phyloP scores from a whole-genome alignment of 768 basidiomycete genomes.

The Pleurotus salmoneostramineus region DNA sequence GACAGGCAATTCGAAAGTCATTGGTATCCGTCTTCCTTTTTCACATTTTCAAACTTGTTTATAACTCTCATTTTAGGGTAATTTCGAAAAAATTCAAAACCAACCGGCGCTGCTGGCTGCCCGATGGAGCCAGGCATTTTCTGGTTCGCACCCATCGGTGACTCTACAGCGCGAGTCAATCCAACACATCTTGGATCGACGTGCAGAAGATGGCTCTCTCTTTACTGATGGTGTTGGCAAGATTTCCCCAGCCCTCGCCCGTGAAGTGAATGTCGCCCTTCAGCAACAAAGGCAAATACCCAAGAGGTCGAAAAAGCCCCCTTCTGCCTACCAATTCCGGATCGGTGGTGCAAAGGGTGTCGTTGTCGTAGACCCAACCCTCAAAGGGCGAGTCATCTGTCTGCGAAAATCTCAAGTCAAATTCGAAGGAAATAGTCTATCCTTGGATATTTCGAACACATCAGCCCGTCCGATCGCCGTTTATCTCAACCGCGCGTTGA shows the following conservation, averaged over 20 bases:
- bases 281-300: slow-evolving; percentile 20
- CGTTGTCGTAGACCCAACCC: slow-evolving; percentile 35
- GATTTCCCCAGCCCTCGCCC: slow-evolving; percentile 33
- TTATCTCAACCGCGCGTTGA: slow-evolving; percentile 44
- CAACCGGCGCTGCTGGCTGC: slow-evolving; percentile 46
- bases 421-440: slow-evolving; percentile 34
- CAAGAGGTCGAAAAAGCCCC: slow-evolving; percentile 14
- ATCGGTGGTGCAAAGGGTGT: slow-evolving; percentile 48
- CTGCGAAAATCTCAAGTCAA: slow-evolving; percentile 45
- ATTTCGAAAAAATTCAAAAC: slow-evolving; percentile 30
- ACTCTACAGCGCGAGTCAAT: slow-evolving; percentile 32
- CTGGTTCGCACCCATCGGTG: slow-evolving; percentile 44
- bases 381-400: slow-evolving; percentile 28
- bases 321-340: slow-evolving; percentile 42
- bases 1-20: slow-evolving; percentile 23
- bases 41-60: not conserved
- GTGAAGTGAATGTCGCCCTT: slow-evolving; percentile 30
- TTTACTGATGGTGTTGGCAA: slow-evolving; percentile 54
- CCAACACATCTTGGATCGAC: slow-evolving; percentile 20
- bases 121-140: slow-evolving; percentile 52
- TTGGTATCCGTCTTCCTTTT: slow-evolving; percentile 20
- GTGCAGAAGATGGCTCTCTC: slow-evolving; percentile 18
- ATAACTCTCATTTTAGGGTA: slow-evolving; percentile 22
- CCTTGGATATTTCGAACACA: slow-evolving; percentile 44
- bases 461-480: slow-evolving; percentile 38